Percentiles rank a stretch among this genome's conserved stretches.
These are phyloP conservation scores for Pythium phragmitis DNA, from an alignment of 352 stramenopile species.

Conservation along the genomic window DNA sequence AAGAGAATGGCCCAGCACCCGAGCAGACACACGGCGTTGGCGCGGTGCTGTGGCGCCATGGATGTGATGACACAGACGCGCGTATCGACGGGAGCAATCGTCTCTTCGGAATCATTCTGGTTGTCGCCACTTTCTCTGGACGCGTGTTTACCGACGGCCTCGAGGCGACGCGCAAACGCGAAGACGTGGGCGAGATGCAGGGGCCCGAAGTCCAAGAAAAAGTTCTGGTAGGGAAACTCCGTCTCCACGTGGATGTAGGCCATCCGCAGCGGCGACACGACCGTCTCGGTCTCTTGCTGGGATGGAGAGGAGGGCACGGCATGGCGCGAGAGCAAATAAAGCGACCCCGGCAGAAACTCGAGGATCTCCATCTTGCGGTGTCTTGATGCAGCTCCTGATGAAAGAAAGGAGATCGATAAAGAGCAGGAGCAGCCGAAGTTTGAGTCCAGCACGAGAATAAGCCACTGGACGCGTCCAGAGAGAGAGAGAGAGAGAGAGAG, in stretches of 20 bases:
- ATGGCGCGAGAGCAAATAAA: slow-evolving; percentile 36
- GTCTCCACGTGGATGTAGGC: slow-evolving; percentile 31
- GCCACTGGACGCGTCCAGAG: neutral
- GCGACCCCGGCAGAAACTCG: slow-evolving; percentile 32
- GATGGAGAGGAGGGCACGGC: neutral
- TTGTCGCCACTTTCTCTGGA: slow-evolving; percentile 4
- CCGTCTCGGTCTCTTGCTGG: slow-evolving; percentile 5
- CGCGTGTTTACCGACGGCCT: slow-evolving; percentile 27
- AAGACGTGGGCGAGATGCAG: slow-evolving; percentile 92
- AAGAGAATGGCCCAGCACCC: slow-evolving; percentile 70
- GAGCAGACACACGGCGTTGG: slow-evolving; percentile 91
- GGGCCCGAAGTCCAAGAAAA: slow-evolving; percentile 96
- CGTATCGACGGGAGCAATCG: slow-evolving; percentile 30
- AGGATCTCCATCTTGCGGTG: slow-evolving; percentile 26
- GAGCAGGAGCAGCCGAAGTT: no score
- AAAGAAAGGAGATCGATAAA: neutral
- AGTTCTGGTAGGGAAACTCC: slow-evolving; percentile 91
- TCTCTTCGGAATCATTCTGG: neutral
- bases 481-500: neutral
- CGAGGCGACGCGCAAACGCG: slow-evolving; percentile 80
- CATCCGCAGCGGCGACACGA: neutral
- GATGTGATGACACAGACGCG: slow-evolving; percentile 60
- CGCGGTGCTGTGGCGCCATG: slow-evolving; percentile 49
- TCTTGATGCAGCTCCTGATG: neutral
- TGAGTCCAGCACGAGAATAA: slow-evolving; percentile 1